Conservation (phyloP, 768 basidiomycete species). For the Podaxis sp. region DNA sequence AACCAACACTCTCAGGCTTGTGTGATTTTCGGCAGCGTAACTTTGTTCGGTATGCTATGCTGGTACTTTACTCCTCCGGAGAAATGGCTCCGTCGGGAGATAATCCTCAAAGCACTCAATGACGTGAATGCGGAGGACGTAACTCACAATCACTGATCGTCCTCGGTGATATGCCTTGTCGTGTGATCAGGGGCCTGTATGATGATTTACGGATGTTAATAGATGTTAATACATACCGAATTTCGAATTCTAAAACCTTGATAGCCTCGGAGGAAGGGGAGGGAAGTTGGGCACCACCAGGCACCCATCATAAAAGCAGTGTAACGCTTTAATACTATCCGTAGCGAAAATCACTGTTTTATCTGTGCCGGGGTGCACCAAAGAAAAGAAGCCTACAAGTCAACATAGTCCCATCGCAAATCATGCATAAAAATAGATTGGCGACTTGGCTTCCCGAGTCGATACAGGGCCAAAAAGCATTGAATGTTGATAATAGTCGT, state of each 20-base stretch:
- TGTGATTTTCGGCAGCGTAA: slow-evolving; percentile 79
- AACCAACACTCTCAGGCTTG: slow-evolving; percentile 45
- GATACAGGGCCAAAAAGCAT: neutral
- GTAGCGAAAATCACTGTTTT: neutral
- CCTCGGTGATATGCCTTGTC: neutral
- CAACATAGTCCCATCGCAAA: neutral
- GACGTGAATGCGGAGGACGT: slow-evolving; percentile 19
- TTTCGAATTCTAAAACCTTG: neutral
- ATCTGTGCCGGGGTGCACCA: neutral
- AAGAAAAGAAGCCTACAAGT: neutral
- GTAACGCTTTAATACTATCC: neutral
- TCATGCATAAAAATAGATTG: neutral
- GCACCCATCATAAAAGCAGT: neutral
- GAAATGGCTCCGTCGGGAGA: slow-evolving; percentile 74
- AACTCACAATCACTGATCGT: slow-evolving; percentile 1
- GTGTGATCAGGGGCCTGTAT: neutral
- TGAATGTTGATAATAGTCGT: neutral
- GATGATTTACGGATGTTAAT: neutral
- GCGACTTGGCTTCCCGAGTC: neutral
- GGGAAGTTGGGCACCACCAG: neutral
- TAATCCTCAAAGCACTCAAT: slow-evolving; percentile 51
- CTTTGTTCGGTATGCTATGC: slow-evolving; percentile 71
- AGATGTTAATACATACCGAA: neutral
- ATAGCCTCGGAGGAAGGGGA: neutral
- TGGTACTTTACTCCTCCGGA: slow-evolving; percentile 82